Conservation (phyloP, 345 rosid species). For the Sonneratia alba region DNA sequence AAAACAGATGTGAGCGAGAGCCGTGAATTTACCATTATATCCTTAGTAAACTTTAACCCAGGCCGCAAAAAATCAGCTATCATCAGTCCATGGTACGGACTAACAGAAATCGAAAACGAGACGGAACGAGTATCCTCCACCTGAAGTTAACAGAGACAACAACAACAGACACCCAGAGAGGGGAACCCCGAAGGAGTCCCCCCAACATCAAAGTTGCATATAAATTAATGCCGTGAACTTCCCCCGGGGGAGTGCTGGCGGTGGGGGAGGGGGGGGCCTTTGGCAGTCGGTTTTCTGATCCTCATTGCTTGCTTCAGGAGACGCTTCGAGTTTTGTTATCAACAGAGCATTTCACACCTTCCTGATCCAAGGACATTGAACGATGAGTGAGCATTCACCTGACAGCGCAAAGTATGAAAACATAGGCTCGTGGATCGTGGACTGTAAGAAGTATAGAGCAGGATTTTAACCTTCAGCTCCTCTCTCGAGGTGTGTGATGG, state of each 20-base stretch:
- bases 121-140: too few species aligned
- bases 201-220: background rate
- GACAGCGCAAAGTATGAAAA: background rate
- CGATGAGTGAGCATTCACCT: background rate
- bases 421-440: background rate
- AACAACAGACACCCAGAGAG: background rate
- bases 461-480: background rate
- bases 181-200: background rate
- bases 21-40: too few species aligned
- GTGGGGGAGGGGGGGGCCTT: background rate
- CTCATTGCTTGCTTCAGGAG: background rate
- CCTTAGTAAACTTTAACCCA: too few species aligned
- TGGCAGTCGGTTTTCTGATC: background rate
- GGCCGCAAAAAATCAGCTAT: too few species aligned
- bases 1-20: too few species aligned
- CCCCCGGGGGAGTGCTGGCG: too few species aligned
- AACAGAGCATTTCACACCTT: background rate
- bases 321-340: background rate
- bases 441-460: background rate
- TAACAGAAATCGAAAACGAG: too few species aligned
- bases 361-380: background rate
- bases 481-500: background rate
- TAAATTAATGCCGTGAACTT: background rate
- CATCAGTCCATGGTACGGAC: too few species aligned
- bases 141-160: background rate